A percentile compares a stretch with the other conserved stretches of the same genome.
phyloP scores from a whole-genome alignment of 163 green algal species.

The Scenedesmus sp. region DNA sequence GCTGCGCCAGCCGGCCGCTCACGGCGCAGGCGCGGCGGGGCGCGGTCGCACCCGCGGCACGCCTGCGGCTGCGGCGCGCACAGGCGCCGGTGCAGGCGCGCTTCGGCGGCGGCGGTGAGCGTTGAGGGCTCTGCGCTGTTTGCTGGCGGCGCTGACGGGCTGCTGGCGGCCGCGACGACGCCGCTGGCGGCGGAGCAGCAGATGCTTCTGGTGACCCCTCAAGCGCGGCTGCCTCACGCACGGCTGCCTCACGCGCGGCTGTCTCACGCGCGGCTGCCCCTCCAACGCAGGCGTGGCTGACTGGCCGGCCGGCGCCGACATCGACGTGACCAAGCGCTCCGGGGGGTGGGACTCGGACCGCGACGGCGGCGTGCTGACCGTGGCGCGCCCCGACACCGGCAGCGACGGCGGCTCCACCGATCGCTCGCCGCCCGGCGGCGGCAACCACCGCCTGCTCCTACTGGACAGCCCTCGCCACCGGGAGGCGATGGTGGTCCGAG shows the following conservation, averaged over 20 bases:
- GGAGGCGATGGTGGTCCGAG: slow-evolving; percentile 63
- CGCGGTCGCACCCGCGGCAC: too few relatives aligned
- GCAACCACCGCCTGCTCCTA: slow-evolving; percentile 70
- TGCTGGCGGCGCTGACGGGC: background rate
- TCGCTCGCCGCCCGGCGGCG: slow-evolving; percentile 53
- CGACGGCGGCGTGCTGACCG: slow-evolving; percentile 8
- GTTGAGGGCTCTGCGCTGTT: background rate
- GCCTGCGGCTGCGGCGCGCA: too few relatives aligned
- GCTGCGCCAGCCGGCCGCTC: too few relatives aligned
- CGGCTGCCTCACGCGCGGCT: too few relatives aligned
- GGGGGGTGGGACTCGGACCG: slow-evolving; percentile 31
- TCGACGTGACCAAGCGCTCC: slow-evolving; percentile 18
- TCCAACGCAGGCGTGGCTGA: slow-evolving; percentile 18
- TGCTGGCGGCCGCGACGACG: background rate
- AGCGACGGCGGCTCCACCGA: slow-evolving; percentile 40
- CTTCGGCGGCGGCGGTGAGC: slow-evolving; percentile 25
- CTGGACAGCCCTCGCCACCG: slow-evolving; percentile 62
- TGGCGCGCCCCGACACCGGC: background rate
- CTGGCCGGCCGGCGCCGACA: background rate
- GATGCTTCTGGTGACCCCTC: background rate
- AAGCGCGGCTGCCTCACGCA: slow-evolving; percentile 7
- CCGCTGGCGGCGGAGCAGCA: background rate
- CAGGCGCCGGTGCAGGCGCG: background rate
- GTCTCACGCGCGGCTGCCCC: background rate
- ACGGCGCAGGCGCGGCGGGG: too few relatives aligned